phyloP scores from a whole-genome alignment of 331 rosid species.

The Dryas integrifolia region DNA sequence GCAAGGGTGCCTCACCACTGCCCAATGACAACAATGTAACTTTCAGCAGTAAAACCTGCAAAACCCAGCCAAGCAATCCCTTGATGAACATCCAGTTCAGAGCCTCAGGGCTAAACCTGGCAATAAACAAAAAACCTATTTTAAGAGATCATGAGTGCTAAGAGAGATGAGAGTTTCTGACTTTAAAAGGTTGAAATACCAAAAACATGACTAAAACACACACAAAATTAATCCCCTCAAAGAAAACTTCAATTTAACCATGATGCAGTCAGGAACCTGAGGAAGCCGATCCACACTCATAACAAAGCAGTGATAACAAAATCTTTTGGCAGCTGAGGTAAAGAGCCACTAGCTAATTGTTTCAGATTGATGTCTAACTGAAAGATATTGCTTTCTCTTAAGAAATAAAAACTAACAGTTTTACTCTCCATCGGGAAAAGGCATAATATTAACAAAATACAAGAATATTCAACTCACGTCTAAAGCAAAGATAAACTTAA shows the following conservation, averaged over 20 bases:
- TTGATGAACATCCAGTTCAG: slow-evolving; percentile 82
- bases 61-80: slow-evolving; percentile 87
- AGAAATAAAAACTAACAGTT: neutral
- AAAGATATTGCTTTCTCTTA: no score
- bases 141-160: neutral
- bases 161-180: neutral
- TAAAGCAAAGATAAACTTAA: neutral
- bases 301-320: no score
- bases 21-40: slow-evolving; percentile 61
- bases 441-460: neutral
- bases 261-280: neutral
- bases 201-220: neutral
- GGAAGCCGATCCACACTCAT: neutral
- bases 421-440: neutral
- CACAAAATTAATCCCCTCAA: neutral
- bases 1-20: slow-evolving; percentile 71
- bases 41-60: slow-evolving; percentile 73
- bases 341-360: neutral
- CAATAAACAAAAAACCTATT: slow-evolving; percentile 12
- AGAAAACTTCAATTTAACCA: neutral
- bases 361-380: neutral
- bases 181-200: neutral
- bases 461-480: neutral
- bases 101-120: slow-evolving; percentile 92
- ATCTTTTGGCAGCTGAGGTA: neutral